Conservation (phyloP, 768 basidiomycete species). For the Boletus reticulatus region DNA sequence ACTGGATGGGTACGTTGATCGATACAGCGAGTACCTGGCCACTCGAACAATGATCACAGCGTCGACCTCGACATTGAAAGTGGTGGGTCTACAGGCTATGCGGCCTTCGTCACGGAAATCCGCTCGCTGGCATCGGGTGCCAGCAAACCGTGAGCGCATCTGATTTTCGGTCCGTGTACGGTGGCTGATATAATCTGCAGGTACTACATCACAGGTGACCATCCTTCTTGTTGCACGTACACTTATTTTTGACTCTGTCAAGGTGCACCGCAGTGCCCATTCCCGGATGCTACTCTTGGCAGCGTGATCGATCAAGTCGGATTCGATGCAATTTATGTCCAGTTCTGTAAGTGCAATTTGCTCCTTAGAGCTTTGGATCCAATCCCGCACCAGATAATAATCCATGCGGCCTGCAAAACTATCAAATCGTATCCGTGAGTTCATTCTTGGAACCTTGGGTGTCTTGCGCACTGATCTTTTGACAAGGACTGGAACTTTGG, state of each 20-base stretch:
- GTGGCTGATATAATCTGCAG: constrained; percentile 28
- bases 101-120: constrained; percentile 39
- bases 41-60: constrained; percentile 26
- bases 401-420: constrained; percentile 44
- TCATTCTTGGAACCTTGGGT: background rate
- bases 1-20: constrained; percentile 40
- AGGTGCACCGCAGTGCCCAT: constrained; percentile 51
- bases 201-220: constrained; percentile 57
- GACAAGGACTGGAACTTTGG: constrained; percentile 47
- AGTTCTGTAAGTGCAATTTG: constrained; percentile 43
- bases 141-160: constrained; percentile 18
- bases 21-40: background rate
- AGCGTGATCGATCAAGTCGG: constrained; percentile 55
- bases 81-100: constrained; percentile 50
- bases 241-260: background rate
- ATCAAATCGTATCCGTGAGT: constrained; percentile 52
- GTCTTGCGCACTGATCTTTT: background rate
- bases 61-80: constrained; percentile 77
- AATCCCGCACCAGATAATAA: constrained; percentile 38
- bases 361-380: background rate
- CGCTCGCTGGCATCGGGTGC: constrained; percentile 24
- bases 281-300: constrained; percentile 62
- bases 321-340: constrained; percentile 76
- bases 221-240: background rate
- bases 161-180: background rate